Evolutionary conservation across 1,284 basidiomycete species (phyloP).

Genomic region (Volvariella surrecta): DNA sequence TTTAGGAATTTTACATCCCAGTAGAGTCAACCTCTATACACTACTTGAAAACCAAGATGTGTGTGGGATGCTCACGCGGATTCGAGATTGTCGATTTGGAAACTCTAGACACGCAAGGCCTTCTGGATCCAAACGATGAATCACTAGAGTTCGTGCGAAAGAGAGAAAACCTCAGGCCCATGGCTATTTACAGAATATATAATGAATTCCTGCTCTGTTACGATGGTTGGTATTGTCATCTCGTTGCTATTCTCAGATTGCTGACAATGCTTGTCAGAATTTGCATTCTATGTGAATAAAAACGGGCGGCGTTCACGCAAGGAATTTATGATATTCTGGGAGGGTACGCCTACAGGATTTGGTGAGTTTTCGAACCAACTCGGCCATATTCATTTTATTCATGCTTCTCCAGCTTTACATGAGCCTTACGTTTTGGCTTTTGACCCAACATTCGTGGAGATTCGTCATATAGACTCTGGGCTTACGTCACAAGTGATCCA

Average conservation of each 20-base stretch:
- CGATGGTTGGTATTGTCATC: constrained; percentile 56
- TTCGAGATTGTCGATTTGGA: constrained; percentile 99
- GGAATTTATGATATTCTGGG: constrained; percentile 96
- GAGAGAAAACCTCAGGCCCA: constrained; percentile 83
- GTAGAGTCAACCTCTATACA: constrained; percentile 96
- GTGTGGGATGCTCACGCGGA: constrained; percentile 96
- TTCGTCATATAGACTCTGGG: constrained; percentile 93
- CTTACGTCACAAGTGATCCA: constrained; percentile 93
- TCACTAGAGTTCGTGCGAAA: constrained; percentile 93
- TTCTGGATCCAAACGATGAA: constrained; percentile 90
- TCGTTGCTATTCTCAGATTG: too few relatives aligned
- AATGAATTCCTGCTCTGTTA: constrained; percentile 98
- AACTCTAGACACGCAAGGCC: constrained; percentile 92
- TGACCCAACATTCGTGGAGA: constrained; percentile 94
- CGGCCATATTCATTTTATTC: constrained; percentile 1
- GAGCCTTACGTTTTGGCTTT: constrained; percentile 98
- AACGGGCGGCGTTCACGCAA: constrained; percentile 88
- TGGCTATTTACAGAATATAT: constrained; percentile 96
- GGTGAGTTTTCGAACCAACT: constrained; percentile 36
- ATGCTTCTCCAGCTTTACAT: constrained; percentile 64
- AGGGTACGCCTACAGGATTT: constrained; percentile 90
- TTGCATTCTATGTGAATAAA: constrained; percentile 98
- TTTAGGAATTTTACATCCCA: constrained; percentile 95
- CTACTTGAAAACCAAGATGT: constrained; percentile 96
- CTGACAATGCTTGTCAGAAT: constrained; percentile 48